Percentiles rank a stretch among this genome's conserved stretches.
Conservation (phyloP, 176 grass and related monocot species). For the Hyparrhenia diplandra region DNA sequence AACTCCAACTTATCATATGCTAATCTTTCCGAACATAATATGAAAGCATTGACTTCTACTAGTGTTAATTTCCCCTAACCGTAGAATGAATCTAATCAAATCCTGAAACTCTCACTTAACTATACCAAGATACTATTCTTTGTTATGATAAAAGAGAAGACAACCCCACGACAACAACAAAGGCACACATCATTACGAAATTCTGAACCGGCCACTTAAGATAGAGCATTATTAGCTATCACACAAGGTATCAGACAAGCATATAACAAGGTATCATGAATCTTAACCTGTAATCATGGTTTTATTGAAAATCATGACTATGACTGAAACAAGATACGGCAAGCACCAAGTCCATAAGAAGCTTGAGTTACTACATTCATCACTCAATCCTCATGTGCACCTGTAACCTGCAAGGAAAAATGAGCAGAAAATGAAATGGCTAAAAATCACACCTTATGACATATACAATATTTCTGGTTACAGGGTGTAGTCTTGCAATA, state of each 20-base stretch:
- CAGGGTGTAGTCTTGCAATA: background rate
- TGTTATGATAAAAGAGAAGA: background rate
- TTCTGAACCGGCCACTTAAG: background rate
- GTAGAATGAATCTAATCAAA: too few species aligned
- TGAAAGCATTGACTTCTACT: too few species aligned
- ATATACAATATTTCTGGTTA: background rate
- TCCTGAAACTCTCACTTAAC: too few species aligned
- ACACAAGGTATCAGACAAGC: background rate
- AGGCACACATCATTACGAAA: background rate
- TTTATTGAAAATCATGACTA: background rate
- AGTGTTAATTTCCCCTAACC: too few species aligned
- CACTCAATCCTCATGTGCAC: background rate
- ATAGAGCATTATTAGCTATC: background rate
- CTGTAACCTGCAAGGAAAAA: background rate
- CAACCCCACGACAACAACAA: too few species aligned
- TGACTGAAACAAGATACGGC: background rate
- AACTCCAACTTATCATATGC: too few species aligned
- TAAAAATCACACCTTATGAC: background rate
- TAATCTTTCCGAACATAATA: too few species aligned
- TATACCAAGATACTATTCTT: background rate
- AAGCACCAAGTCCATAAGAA: background rate
- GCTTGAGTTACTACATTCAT: background rate
- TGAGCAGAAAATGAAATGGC: background rate
- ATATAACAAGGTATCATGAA: background rate
- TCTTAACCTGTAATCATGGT: background rate